phyloP scores from a whole-genome alignment of 2,329 filamentous ascomycete genomes.

The Cladobotryum protrusum region DNA sequence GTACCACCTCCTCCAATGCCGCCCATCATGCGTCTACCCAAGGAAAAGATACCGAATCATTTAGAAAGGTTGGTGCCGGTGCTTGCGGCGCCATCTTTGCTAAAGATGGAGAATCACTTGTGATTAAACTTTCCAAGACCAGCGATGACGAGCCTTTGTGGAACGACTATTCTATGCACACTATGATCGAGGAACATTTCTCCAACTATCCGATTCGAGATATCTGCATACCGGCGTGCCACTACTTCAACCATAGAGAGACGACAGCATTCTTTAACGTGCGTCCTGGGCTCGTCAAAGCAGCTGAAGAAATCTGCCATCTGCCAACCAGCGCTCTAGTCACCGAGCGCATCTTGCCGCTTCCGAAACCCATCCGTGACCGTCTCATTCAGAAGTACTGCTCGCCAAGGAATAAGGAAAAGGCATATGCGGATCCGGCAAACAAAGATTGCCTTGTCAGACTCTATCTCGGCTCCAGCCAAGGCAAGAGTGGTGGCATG shows the following conservation, averaged over 20 bases:
- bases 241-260: neutral
- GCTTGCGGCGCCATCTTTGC: constrained; percentile 17
- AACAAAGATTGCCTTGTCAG: constrained; percentile 19
- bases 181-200: constrained; percentile 1
- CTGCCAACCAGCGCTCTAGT: constrained; percentile 17
- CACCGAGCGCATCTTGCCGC: constrained; percentile 20
- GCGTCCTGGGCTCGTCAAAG: constrained; percentile 4
- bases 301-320: constrained; percentile 7
- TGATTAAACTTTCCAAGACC: constrained; percentile 15
- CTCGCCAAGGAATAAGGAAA: neutral
- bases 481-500: neutral
- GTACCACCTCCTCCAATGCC: too few species aligned
- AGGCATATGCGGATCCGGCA: constrained; percentile 9
- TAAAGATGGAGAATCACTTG: neutral
- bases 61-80: constrained; percentile 18
- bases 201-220: neutral
- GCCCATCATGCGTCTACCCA: too few species aligned
- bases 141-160: constrained; percentile 2
- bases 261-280: constrained; percentile 6
- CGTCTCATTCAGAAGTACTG: constrained; percentile 19
- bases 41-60: neutral
- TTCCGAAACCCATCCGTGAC: constrained; percentile 16
- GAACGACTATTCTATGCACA: constrained; percentile 13
- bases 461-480: constrained; percentile 15
- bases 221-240: constrained; percentile 9